Percentiles rank a stretch among this genome's conserved stretches.
phyloP scores from a whole-genome alignment of 768 basidiomycete genomes.

The Krasilnikovozyma curviuscula region DNA sequence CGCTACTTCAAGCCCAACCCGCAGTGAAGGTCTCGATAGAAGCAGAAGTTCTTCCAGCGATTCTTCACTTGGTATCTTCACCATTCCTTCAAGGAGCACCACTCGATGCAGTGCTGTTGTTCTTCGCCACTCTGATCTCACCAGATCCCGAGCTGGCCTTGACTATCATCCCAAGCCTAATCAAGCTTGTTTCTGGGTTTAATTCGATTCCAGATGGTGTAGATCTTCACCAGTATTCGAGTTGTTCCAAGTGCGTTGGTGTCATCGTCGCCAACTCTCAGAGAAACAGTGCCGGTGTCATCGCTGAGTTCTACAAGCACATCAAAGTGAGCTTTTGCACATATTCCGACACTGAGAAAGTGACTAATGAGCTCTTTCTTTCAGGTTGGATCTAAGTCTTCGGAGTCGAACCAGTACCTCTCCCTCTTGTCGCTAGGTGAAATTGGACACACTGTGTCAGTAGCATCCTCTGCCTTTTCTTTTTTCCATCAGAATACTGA shows the following conservation, averaged over 20 bases:
- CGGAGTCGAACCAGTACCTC: constrained; percentile 50
- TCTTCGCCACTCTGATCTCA: constrained; percentile 62
- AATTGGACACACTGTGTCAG: constrained; percentile 73
- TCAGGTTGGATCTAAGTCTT: too few relatives aligned
- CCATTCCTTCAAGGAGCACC: constrained; percentile 56
- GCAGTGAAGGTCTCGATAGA: constrained; percentile 16
- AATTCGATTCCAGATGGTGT: constrained; percentile 31
- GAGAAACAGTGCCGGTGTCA: constrained; percentile 56
- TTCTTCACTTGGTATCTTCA: constrained; percentile 46
- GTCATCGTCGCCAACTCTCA: constrained; percentile 55
- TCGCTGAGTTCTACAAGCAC: constrained; percentile 64
- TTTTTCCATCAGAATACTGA: background rate
- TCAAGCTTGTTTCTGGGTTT: constrained; percentile 35
- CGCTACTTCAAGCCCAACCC: constrained; percentile 34
- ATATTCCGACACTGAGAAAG: too few relatives aligned
- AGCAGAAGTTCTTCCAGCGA: constrained; percentile 20
- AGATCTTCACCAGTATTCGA: constrained; percentile 17
- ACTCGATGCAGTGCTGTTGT: constrained; percentile 60
- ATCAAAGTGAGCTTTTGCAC: constrained; percentile 40
- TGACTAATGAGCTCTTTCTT: too few relatives aligned
- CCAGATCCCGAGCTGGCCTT: constrained; percentile 68
- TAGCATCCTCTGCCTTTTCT: constrained; percentile 4
- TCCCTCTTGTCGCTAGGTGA: constrained; percentile 81
- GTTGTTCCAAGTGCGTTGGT: constrained; percentile 49
- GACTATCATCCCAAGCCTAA: constrained; percentile 58